phyloP scores from a whole-genome alignment of 768 basidiomycete species.

The Mrakia frigida region DNA sequence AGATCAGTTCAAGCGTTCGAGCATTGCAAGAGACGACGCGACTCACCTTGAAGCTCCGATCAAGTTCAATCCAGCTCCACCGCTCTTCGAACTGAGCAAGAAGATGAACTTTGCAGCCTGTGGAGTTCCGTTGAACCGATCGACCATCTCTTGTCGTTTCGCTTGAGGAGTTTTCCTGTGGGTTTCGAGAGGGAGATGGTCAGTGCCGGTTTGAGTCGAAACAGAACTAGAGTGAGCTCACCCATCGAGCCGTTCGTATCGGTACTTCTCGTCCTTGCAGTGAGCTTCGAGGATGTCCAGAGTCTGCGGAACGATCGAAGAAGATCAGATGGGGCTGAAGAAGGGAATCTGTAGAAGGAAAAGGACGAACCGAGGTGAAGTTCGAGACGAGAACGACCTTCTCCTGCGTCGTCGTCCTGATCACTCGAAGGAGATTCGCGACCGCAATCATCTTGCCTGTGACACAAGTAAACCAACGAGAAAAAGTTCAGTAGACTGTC shows the following conservation, averaged over 20 bases:
- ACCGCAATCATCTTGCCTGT: constrained; percentile 71
- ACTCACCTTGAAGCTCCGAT: constrained; percentile 56
- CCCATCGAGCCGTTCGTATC: constrained; percentile 84
- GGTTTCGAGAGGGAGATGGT: background rate
- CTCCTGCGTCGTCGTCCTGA: constrained; percentile 70
- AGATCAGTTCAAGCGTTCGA: constrained; percentile 57
- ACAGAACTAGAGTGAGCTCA: constrained; percentile 43
- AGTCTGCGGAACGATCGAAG: constrained; percentile 48
- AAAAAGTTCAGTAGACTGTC: too few relatives aligned
- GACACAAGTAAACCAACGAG: background rate
- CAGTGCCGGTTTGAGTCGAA: constrained; percentile 47
- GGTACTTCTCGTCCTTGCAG: constrained; percentile 70
- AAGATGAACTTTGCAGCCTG: constrained; percentile 55
- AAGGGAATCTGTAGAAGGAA: background rate
- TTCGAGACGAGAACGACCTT: constrained; percentile 92
- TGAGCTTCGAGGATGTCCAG: constrained; percentile 84
- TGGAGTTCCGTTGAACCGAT: constrained; percentile 40
- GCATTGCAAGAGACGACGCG: constrained; percentile 48
- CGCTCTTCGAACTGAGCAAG: constrained; percentile 87
- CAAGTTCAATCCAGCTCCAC: constrained; percentile 87
- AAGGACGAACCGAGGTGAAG: constrained; percentile 54
- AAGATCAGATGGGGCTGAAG: background rate
- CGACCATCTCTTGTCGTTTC: constrained; percentile 81
- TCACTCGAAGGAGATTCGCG: constrained; percentile 56
- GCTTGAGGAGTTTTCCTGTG: constrained; percentile 42